Base-by-base conservation (phyloP, 2,329 filamentous ascomycete genomes). In the Sordariomycetes sp. region DNA sequence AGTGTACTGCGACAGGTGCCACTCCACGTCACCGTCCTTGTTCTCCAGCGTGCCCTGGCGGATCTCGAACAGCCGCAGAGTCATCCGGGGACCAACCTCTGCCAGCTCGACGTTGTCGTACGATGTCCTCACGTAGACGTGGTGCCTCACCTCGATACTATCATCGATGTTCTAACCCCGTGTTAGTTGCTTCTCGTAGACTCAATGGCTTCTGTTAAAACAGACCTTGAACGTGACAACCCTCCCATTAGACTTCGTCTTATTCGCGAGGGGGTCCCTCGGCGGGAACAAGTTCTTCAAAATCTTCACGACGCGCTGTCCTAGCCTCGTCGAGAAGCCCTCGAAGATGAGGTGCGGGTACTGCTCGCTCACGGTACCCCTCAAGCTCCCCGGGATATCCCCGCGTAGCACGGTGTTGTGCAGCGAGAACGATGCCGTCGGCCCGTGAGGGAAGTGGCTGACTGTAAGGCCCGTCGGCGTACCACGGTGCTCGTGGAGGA, bases 261-360 rank as follows among this genome's bases (percentile, higher is more conserved):
- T 86, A 66, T 70, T 79, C 20, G 56, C 20, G 36, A 84, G 78
- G 1, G 82, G 78, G 65, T 96, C 92, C 57, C 91, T 79, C 0
- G 95, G 94, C 6, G 94, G 94, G 66, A 96, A 99, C 2, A 96
- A 74, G 64, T 99, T 92, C 70, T 97, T 95, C 50, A 99, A 71
- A 15, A 97, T 88, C 69, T 95, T 91, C 55, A 90, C 87, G 17
- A 96, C 84, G 20, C 94, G 81, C 64, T 85, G 79, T 57, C 94
- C 94, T 6, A 97, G 75, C 36, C 80, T 81, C 6, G 87, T 90
- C 5, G 80, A 87, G 72, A 99, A 97, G 2, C 90, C 90, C 65
- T 99, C 94, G 65, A 99, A 97, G 61, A 99, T 89, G 2, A 99
- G 76, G 66, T 97, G 92, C 0, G 94, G 94, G 65, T 96, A 99